Base-by-base conservation (phyloP, 2,329 filamentous ascomycete species). In the Hypomyces perniciosus region DNA sequence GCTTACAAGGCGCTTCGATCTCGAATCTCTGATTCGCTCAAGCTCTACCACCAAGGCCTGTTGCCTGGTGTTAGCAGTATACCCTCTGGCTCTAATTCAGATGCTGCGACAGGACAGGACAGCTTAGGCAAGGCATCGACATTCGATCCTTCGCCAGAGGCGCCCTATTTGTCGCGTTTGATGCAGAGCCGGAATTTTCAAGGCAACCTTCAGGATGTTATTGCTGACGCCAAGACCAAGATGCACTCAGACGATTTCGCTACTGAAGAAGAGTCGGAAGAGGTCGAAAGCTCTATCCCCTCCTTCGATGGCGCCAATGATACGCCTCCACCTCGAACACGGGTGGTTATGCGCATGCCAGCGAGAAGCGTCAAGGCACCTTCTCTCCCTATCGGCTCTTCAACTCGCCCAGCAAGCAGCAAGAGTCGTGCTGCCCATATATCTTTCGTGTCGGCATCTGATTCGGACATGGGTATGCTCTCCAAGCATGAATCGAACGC, bases 81-180 rank as follows among this genome's bases (percentile, higher is more conserved):
- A 50, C 74, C 77, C 42, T 66, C 64, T 12, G 56, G 65, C 40
- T 61, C 62, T 30, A 58, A 65, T 43, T 55, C 67, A 46, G 60
- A 61, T 43, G 45, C 44, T 13, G 8, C 33, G n/a, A 50, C 43
- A 27, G 49, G 46, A 28, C 31, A 40, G 12, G 20, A 50, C 26
- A 47, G 40, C 39, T 50, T 44, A 30, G 34, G 48, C 49, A 43
- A 52, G 41, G 40, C 31, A n/a, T 33, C 51, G 10, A 33, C 37
- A 5, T 81, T 83, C 60, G 69, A 76, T 49, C 75, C 75, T 46
- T 80, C 82, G 8, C 65, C 76, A 6, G 76, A 80, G 33, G 80
- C 81, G 12, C 86, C 86, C 10, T 77, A 87, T 66, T 73, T 91
- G 20, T 88, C 86, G 30, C 77, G 77, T 38, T 67, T 88, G 43